A percentile compares a stretch with the other conserved stretches of the same genome.
phyloP scores from a whole-genome alignment of 371 early-diverging fungal genomes.

The Dichotomocladium elegans region DNA sequence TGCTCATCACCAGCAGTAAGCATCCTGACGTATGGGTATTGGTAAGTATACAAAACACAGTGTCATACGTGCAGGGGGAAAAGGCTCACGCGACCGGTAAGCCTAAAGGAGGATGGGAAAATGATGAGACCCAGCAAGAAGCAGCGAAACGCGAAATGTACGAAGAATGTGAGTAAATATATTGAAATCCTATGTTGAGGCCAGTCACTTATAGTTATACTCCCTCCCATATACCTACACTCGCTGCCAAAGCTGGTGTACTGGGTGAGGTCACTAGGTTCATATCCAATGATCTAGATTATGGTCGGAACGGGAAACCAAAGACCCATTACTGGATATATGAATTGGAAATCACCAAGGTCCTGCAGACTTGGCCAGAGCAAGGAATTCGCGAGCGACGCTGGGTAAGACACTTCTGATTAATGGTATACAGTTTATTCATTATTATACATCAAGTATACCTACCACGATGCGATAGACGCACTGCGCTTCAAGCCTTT shows the following conservation, averaged over 20 bases:
- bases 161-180: constrained; percentile 54
- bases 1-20: constrained; percentile 56
- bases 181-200: neutral
- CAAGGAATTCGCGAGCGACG: constrained; percentile 43
- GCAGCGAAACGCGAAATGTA: constrained; percentile 60
- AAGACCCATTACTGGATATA: constrained; percentile 53
- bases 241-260: constrained; percentile 42
- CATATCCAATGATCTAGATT: constrained; percentile 48
- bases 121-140: constrained; percentile 56
- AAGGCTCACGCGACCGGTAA: constrained; percentile 11
- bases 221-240: neutral
- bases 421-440: neutral
- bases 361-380: constrained; percentile 58
- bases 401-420: constrained; percentile 41
- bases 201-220: neutral
- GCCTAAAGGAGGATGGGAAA: constrained; percentile 71
- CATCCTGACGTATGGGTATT: constrained; percentile 56
- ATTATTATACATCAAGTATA: constrained; percentile 30
- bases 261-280: constrained; percentile 37
- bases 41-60: constrained; percentile 17
- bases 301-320: constrained; percentile 35
- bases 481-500: constrained; percentile 44
- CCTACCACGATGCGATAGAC: constrained; percentile 52
- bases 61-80: no score
- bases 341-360: constrained; percentile 49